Evolutionary conservation across 1,284 basidiomycete species (phyloP).

Genomic region (Phellopilus nigrolimitatus): DNA sequence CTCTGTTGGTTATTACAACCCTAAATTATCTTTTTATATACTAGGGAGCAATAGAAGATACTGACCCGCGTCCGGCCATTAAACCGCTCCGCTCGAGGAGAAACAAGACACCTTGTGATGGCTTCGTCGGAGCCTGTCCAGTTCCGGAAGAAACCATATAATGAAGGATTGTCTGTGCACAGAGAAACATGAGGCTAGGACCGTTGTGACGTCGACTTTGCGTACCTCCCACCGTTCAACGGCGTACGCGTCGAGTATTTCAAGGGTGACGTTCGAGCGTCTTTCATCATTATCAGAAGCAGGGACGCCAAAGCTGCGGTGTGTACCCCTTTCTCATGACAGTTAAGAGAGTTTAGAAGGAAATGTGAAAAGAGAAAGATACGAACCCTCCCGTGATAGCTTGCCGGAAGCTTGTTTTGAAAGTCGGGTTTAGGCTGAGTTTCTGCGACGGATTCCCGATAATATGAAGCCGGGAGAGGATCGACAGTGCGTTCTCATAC

Average conservation of each 20-base stretch:
- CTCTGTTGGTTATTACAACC: conserved; percentile 35
- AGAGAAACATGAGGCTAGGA: conserved; percentile 14
- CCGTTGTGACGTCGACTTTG: background rate
- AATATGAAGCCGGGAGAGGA: conserved; percentile 72
- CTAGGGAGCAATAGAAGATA: conserved; percentile 32
- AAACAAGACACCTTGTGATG: conserved; percentile 78
- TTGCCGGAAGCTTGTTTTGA: conserved; percentile 78
- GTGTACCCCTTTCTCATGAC: conserved; percentile 64
- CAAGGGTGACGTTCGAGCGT: conserved; percentile 47
- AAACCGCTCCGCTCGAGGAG: conserved; percentile 83
- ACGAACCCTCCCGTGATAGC: conserved; percentile 91
- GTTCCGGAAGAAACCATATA: conserved; percentile 97
- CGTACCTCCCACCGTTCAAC: conserved; percentile 91
- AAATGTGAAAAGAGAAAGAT: background rate
- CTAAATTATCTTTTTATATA: conserved; percentile 17
- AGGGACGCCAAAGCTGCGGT: conserved; percentile 87
- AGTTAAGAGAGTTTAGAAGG: background rate
- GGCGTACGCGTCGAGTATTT: conserved; percentile 80
- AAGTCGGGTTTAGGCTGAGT: conserved; percentile 67
- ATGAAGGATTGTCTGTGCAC: conserved; percentile 83
- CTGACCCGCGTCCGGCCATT: conserved; percentile 58
- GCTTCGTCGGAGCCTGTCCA: conserved; percentile 59
- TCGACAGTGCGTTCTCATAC: conserved; percentile 66
- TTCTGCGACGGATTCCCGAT: conserved; percentile 57
- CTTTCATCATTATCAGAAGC: conserved; percentile 57